These are phyloP conservation scores for Phytophthora pistaciae DNA, from an alignment of 352 stramenopile genomes.

Conservation along the genomic window DNA sequence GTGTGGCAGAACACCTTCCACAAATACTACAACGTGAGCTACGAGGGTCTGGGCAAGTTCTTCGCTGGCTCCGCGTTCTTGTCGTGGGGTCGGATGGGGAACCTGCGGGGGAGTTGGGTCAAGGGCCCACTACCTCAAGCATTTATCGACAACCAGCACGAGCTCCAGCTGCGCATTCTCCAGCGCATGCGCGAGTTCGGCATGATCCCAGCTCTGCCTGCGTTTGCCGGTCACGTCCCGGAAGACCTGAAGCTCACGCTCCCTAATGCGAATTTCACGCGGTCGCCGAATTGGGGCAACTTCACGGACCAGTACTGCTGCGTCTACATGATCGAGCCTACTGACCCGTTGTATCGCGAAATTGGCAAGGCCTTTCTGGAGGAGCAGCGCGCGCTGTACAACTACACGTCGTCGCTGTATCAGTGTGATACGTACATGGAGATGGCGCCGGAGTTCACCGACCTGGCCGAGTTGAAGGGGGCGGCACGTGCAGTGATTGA, in stretches of 20 bases:
- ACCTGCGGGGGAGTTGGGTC: conserved; percentile 88
- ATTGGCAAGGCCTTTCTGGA: conserved; percentile 85
- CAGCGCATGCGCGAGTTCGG: conserved; percentile 84
- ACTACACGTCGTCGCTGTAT: conserved; percentile 79
- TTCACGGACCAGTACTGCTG: conserved; percentile 85
- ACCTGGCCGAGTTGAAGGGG: conserved; percentile 47
- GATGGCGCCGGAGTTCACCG: conserved; percentile 74
- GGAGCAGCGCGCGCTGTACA: conserved; percentile 66
- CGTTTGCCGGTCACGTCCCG: conserved; percentile 90
- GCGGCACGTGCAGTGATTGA: conserved; percentile 75
- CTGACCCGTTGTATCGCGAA: conserved; percentile 82
- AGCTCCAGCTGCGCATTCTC: conserved; percentile 83
- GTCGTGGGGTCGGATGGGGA: conserved; percentile 90
- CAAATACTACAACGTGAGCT: conserved; percentile 79
- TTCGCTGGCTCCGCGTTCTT: conserved; percentile 91
- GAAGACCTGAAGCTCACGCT: conserved; percentile 79
- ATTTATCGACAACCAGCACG: conserved; percentile 88
- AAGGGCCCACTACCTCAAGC: conserved; percentile 82
- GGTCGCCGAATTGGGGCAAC: conserved; percentile 82
- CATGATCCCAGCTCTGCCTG: conserved; percentile 91
- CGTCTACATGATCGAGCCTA: conserved; percentile 84
- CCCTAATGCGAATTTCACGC: conserved; percentile 79
- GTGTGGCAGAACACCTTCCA: conserved; percentile 90
- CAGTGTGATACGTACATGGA: conserved; percentile 87
- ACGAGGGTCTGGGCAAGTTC: conserved; percentile 85